Percentiles rank a stretch among this genome's conserved stretches.
These are phyloP conservation scores for Daldinia bambusicola DNA, from an alignment of 495 filamentous ascomycete species.

Conservation along the genomic window DNA sequence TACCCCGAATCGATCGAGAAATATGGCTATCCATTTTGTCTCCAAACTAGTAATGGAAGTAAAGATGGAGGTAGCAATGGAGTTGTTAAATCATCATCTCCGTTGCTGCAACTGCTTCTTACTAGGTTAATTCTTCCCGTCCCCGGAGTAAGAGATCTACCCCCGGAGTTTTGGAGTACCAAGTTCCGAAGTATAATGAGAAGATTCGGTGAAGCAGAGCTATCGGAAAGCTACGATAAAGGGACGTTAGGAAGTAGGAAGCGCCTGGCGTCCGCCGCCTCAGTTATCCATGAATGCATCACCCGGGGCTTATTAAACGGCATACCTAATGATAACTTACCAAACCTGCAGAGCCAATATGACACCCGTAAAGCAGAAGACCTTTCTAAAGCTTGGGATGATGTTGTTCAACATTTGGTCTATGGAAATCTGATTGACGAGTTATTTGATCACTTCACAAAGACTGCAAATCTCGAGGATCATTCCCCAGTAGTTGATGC, in stretches of 20 bases:
- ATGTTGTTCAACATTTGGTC: constrained; percentile 65
- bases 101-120: constrained; percentile 68
- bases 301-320: constrained; percentile 67
- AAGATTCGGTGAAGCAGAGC: constrained; percentile 65
- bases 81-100: constrained; percentile 54
- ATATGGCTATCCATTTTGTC: constrained; percentile 69
- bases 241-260: constrained; percentile 70
- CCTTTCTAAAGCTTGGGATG: constrained; percentile 64
- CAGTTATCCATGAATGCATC: constrained; percentile 67
- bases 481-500: constrained; percentile 65
- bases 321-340: constrained; percentile 48
- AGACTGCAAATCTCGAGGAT: constrained; percentile 64
- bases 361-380: constrained; percentile 64
- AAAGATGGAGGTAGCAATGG: constrained; percentile 5
- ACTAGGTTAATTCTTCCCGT: constrained; percentile 64
- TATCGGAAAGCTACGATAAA: constrained; percentile 77
- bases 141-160: constrained; percentile 67
- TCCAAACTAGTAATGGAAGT: constrained; percentile 9
- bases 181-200: constrained; percentile 58
- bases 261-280: constrained; percentile 70
- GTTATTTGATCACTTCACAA: constrained; percentile 63
- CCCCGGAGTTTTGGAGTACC: constrained; percentile 66
- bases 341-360: constrained; percentile 56
- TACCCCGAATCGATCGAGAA: constrained; percentile 60
- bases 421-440: constrained; percentile 68